Percentiles rank a stretch among this genome's conserved stretches.
phyloP scores from a whole-genome alignment of 2,329 filamentous ascomycete species.

The Xylariaceae sp. region DNA sequence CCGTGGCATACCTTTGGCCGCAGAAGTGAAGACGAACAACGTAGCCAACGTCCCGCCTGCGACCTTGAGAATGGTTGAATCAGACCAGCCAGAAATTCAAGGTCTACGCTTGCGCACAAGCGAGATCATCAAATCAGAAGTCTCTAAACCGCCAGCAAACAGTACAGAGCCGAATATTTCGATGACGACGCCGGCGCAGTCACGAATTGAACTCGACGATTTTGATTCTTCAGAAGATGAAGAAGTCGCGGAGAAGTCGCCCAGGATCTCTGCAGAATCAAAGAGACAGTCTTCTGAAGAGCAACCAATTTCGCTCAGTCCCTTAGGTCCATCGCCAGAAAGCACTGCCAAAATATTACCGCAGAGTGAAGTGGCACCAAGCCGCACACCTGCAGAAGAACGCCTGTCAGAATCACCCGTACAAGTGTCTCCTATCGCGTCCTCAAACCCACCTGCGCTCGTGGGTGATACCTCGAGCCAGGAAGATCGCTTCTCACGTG shows the following conservation, averaged over 20 bases:
- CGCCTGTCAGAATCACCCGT: constrained; percentile 64
- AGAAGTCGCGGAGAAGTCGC: constrained; percentile 33
- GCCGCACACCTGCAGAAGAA: constrained; percentile 34
- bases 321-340: constrained; percentile 40
- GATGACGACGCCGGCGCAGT: constrained; percentile 54
- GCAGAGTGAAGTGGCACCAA: constrained; percentile 32
- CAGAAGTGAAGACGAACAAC: constrained; percentile 41
- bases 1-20: constrained; percentile 26
- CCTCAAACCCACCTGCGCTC: constrained; percentile 58
- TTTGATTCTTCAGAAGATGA: constrained; percentile 56
- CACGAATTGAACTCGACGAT: constrained; percentile 64
- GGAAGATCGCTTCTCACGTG: constrained; percentile 57
- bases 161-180: constrained; percentile 48
- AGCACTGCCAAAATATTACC: constrained; percentile 35
- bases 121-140: constrained; percentile 35
- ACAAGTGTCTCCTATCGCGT: constrained; percentile 53
- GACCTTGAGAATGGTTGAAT: constrained; percentile 54
- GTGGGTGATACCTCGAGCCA: constrained; percentile 67
- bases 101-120: constrained; percentile 37
- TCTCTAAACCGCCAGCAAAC: constrained; percentile 39
- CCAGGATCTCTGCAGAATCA: constrained; percentile 25
- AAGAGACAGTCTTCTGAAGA: constrained; percentile 25
- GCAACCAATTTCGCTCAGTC: constrained; percentile 31
- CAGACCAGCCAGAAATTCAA: constrained; percentile 40
- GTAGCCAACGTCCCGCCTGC: constrained; percentile 51